Evolutionary conservation across 352 stramenopile genomes (phyloP).

Genomic region (Saprolegnia parasitica): DNA sequence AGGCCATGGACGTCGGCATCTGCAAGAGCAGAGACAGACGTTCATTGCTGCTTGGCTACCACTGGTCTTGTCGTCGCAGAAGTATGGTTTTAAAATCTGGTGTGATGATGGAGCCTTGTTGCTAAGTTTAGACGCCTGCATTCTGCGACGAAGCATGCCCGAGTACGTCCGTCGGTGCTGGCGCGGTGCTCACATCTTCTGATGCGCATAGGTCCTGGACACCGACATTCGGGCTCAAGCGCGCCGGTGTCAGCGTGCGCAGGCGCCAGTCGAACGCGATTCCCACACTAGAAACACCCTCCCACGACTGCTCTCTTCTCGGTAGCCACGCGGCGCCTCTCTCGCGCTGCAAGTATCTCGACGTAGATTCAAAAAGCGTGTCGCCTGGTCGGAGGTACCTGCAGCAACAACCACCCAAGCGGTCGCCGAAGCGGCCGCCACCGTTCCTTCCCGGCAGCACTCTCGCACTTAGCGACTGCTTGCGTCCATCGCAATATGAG

Average conservation of each 20-base stretch:
- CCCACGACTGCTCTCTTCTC: background rate
- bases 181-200: background rate
- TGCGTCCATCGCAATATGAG: background rate
- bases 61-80: too few species aligned
- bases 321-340: too few species aligned
- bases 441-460: background rate
- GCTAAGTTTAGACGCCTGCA: too few species aligned
- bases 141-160: background rate
- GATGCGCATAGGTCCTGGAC: background rate
- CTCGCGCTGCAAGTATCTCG: too few species aligned
- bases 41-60: too few species aligned
- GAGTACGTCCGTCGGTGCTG: background rate
- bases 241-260: background rate
- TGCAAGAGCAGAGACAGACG: too few species aligned
- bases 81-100: too few species aligned
- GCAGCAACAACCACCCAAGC: background rate
- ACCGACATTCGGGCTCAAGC: background rate
- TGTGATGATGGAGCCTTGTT: too few species aligned
- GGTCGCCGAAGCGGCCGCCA: background rate
- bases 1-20: too few species aligned
- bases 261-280: background rate
- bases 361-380: too few species aligned
- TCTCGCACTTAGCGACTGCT: background rate
- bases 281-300: background rate
- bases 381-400: background rate